These are phyloP conservation scores for Ceratonia siliqua DNA, from an alignment of 306 rosid genomes.

Conservation along the genomic window DNA sequence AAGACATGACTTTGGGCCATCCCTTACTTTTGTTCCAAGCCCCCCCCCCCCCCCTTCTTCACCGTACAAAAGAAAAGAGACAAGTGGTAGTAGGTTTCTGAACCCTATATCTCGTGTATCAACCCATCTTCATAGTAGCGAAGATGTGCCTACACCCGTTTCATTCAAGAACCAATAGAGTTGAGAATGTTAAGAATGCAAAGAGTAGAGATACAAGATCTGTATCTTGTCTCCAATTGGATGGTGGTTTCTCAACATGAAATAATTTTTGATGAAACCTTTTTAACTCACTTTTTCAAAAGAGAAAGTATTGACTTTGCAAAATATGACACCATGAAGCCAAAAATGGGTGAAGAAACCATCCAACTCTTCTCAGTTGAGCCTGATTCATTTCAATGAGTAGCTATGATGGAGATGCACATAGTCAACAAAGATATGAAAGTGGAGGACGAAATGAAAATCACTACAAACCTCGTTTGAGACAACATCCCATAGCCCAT, in stretches of 20 bases:
- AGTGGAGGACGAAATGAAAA: neutral
- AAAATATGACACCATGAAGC: neutral
- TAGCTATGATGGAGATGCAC: conserved; percentile 10
- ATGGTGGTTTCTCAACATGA: neutral
- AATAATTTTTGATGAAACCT: neutral
- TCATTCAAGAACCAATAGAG: neutral
- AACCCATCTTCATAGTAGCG: neutral
- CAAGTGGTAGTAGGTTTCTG: neutral
- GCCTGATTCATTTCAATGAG: conserved; percentile 6
- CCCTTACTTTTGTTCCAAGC: neutral
- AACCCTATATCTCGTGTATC: neutral
- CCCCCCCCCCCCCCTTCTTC: neutral
- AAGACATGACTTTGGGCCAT: neutral
- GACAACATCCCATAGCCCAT: conserved; percentile 98
- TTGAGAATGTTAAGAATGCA: neutral
- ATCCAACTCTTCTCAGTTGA: neutral
- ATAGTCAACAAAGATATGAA: neutral
- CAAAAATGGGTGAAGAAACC: neutral
- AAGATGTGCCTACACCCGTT: neutral
- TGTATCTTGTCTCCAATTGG: neutral
- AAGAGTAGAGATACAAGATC: neutral
- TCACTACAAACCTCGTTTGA: conserved; percentile 74
- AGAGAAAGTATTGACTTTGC: neutral
- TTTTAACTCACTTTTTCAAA: neutral
- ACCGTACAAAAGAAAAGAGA: neutral